phyloP scores from a whole-genome alignment of 164 flowering plant genomes.

The Tinospora cordifolia region DNA sequence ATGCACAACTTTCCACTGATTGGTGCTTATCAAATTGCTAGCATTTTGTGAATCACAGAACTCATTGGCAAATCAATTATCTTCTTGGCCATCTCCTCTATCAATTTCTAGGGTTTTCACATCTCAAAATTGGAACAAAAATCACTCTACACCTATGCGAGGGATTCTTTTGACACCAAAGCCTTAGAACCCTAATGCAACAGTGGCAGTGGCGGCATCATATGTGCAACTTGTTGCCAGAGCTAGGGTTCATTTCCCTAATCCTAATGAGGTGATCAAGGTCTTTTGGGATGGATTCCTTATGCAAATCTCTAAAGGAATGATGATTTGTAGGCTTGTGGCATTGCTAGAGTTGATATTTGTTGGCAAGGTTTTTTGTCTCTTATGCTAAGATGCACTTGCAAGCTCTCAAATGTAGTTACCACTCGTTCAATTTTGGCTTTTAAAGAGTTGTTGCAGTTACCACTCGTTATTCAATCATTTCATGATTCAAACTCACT shows the following conservation, averaged over 20 bases:
- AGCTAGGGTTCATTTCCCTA: slow-evolving; percentile 68
- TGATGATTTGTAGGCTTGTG: slow-evolving; percentile 94
- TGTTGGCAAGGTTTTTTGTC: slow-evolving; percentile 96
- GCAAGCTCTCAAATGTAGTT: no score
- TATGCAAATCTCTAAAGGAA: slow-evolving; percentile 88
- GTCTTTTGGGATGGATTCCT: slow-evolving; percentile 90
- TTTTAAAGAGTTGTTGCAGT: no score
- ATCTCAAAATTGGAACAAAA: slow-evolving; percentile 17
- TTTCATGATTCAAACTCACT: no score
- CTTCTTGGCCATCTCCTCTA: neutral
- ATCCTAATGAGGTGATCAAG: slow-evolving; percentile 85
- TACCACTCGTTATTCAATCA: no score
- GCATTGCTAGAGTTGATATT: slow-evolving; percentile 90
- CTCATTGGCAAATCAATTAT: slow-evolving; percentile 11
- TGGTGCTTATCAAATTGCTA: slow-evolving; percentile 45
- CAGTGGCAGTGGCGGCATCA: slow-evolving; percentile 32
- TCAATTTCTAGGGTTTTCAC: slow-evolving; percentile 16
- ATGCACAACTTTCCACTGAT: no score
- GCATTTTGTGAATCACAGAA: slow-evolving; percentile 45
- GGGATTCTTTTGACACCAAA: slow-evolving; percentile 61
- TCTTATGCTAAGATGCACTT: slow-evolving; percentile 99
- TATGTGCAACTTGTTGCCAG: slow-evolving; percentile 62
- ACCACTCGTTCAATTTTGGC: slow-evolving; percentile 94
- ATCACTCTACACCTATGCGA: slow-evolving; percentile 15
- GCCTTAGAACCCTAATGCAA: slow-evolving; percentile 56